phyloP scores from a whole-genome alignment of 768 basidiomycete species.

The Auricularia auricula-judae region DNA sequence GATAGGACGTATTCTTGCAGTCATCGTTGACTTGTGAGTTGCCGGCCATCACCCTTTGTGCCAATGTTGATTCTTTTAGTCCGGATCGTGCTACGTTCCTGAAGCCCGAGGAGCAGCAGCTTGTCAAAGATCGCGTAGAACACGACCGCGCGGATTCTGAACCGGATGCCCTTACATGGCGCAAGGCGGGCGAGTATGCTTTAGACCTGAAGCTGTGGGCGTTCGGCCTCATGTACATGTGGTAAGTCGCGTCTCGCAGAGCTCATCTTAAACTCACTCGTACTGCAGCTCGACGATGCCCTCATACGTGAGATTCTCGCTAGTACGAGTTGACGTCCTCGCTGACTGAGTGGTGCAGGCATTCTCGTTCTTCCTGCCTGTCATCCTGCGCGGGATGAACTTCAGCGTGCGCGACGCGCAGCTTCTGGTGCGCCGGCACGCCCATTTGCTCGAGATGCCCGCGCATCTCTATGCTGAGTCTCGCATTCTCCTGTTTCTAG shows the following conservation, averaged over 20 bases:
- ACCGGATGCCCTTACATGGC: slow-evolving; percentile 14
- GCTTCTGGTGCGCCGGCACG: slow-evolving; percentile 13
- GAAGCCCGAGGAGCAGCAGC: slow-evolving; percentile 12
- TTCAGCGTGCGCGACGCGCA: slow-evolving; percentile 11
- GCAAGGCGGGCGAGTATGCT: slow-evolving; percentile 11
- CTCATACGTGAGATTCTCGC: neutral
- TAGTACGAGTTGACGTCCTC: neutral
- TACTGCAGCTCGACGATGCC: neutral
- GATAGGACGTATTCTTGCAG: neutral
- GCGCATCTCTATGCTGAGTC: slow-evolving; percentile 7
- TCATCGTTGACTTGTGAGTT: slow-evolving; percentile 17
- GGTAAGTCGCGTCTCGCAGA: neutral
- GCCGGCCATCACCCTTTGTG: neutral
- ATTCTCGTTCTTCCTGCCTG: slow-evolving; percentile 16
- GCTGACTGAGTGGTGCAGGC: neutral
- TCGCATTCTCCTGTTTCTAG: slow-evolving; percentile 12
- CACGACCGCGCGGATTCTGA: slow-evolving; percentile 17
- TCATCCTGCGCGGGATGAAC: slow-evolving; percentile 13
- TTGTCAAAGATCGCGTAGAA: slow-evolving; percentile 15
- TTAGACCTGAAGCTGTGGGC: slow-evolving; percentile 18
- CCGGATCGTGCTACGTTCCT: slow-evolving; percentile 20
- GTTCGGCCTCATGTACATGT: slow-evolving; percentile 15
- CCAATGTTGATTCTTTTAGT: neutral
- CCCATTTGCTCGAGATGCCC: neutral
- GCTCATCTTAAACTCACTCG: neutral